Percentiles rank a stretch among this genome's conserved stretches.
phyloP scores from a whole-genome alignment of 1,284 basidiomycete genomes.

The Tylopilus sp. region DNA sequence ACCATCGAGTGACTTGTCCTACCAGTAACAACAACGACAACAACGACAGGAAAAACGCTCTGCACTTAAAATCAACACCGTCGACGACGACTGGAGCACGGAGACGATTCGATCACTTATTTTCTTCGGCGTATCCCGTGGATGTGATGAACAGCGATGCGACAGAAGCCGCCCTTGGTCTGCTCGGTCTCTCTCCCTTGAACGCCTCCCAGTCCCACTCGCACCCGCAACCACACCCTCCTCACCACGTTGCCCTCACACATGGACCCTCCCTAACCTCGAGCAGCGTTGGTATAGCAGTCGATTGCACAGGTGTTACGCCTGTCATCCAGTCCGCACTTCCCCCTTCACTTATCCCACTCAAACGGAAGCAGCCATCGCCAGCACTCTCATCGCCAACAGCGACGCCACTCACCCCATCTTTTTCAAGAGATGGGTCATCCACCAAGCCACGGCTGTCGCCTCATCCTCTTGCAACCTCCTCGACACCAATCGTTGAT shows the following conservation, averaged over 20 bases:
- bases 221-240: slow-evolving; percentile 14
- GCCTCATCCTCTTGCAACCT: slow-evolving; percentile 17
- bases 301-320: slow-evolving; percentile 21
- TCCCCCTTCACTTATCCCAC: slow-evolving; percentile 37
- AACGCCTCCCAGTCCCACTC: slow-evolving; percentile 29
- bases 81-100: slow-evolving; percentile 11
- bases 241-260: slow-evolving; percentile 24
- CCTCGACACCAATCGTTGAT: slow-evolving; percentile 15
- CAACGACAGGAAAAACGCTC: slow-evolving; percentile 19
- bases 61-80: slow-evolving; percentile 15
- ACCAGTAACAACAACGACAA: slow-evolving; percentile 3
- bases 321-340: slow-evolving; percentile 23
- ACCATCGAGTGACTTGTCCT: slow-evolving; percentile 6
- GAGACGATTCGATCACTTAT: slow-evolving; percentile 1
- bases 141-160: slow-evolving; percentile 53
- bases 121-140: slow-evolving; percentile 11
- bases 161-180: slow-evolving; percentile 47
- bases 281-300: slow-evolving; percentile 22
- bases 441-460: slow-evolving; percentile 18
- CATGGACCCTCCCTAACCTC: slow-evolving; percentile 34
- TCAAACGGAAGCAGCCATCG: slow-evolving; percentile 40
- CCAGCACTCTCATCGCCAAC: slow-evolving; percentile 19
- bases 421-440: slow-evolving; percentile 6
- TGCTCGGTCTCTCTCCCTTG: slow-evolving; percentile 43
- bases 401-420: slow-evolving; percentile 8